Percentiles rank a stretch among this genome's conserved stretches.
These are phyloP conservation scores for Carpinus viminea DNA, from an alignment of 306 rosid species.

Conservation along the genomic window DNA sequence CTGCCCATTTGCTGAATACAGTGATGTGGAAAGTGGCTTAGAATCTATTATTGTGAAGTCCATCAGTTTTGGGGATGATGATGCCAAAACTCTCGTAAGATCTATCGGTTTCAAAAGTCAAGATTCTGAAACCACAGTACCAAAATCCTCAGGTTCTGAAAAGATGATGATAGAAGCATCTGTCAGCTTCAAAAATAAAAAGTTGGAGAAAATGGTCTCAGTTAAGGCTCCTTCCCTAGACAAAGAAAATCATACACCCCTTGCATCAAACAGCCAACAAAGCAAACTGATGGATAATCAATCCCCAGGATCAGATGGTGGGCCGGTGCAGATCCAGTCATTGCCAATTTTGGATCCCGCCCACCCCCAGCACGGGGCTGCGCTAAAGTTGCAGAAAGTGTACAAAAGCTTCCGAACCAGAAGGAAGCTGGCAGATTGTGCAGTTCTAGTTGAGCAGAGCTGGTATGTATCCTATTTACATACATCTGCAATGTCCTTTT, in stretches of 20 bases:
- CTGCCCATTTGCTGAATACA: conserved; percentile 64
- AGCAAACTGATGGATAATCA: conserved; percentile 46
- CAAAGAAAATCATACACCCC: conserved; percentile 26
- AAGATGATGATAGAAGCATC: conserved; percentile 74
- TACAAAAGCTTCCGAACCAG: conserved; percentile 98
- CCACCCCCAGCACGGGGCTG: conserved; percentile 82
- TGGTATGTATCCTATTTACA: conserved; percentile 51
- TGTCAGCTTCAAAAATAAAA: conserved; percentile 68
- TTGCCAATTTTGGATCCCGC: conserved; percentile 53
- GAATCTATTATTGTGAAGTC: conserved; percentile 73
- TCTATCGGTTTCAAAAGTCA: conserved; percentile 64
- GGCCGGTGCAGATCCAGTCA: conserved; percentile 35
- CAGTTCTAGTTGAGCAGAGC: conserved; percentile 98
- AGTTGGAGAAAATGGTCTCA: conserved; percentile 41
- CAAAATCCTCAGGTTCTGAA: conserved; percentile 64
- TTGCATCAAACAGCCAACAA: conserved; percentile 30
- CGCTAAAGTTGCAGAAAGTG: conserved; percentile 90
- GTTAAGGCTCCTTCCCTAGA: conserved; percentile 40
- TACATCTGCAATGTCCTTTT: conserved; percentile 14
- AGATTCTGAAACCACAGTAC: conserved; percentile 66
- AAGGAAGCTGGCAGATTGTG: conserved; percentile 97
- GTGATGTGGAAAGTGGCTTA: conserved; percentile 58
- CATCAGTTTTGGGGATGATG: conserved; percentile 57
- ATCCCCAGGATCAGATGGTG: conserved; percentile 36
- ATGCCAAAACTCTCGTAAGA: conserved; percentile 55